Percentiles rank a stretch among this genome's conserved stretches.
Evolutionary conservation across 2,329 filamentous ascomycete species (phyloP).

Genomic region (Hypoxylon rubiginosum): DNA sequence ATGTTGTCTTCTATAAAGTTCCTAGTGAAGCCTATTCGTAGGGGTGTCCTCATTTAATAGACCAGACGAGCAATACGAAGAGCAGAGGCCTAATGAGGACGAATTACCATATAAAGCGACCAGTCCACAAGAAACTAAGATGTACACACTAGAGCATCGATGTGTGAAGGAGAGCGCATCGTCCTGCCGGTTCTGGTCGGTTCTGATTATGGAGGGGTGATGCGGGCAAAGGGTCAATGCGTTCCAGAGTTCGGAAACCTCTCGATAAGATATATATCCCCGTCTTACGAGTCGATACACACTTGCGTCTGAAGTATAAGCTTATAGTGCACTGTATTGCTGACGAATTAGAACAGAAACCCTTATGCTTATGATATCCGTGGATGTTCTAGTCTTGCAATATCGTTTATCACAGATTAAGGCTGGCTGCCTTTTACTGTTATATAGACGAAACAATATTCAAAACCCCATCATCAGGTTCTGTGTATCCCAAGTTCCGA

Average conservation of each 20-base stretch:
- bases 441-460: not conserved
- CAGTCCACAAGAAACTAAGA: not conserved
- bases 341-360: not conserved
- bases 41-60: no score
- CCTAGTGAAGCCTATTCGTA: no score
- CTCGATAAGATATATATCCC: conserved; percentile 8
- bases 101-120: not conserved
- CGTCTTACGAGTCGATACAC: not conserved
- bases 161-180: conserved; percentile 16
- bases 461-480: conserved; percentile 5
- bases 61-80: conserved; percentile 2
- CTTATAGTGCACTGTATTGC: conserved; percentile 2
- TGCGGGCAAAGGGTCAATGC: conserved; percentile 22
- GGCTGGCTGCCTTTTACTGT: not conserved
- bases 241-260: conserved; percentile 7
- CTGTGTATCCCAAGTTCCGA: conserved; percentile 10
- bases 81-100: conserved; percentile 8
- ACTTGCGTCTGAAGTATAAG: conserved; percentile 13
- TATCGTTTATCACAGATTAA: not conserved
- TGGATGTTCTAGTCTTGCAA: not conserved
- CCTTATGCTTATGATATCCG: not conserved
- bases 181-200: conserved; percentile 14
- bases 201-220: conserved; percentile 2
- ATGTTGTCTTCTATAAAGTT: not conserved
- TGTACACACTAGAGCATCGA: not conserved